Evolutionary conservation across 1,284 basidiomycete genomes (phyloP).

Genomic region (Leccinum laetum): DNA sequence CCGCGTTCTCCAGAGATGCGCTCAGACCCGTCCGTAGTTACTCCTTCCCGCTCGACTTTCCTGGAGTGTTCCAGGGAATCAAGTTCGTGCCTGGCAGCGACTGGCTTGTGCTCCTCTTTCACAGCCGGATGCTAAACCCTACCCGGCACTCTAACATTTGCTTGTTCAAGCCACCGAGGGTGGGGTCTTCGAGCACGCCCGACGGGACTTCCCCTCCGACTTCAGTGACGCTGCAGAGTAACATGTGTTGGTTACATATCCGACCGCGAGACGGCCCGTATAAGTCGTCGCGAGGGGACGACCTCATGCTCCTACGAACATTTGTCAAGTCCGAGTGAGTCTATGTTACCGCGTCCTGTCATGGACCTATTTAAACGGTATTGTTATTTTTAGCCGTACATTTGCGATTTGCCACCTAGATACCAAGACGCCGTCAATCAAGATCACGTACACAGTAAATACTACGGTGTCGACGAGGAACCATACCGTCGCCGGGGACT

Average conservation of each 20-base stretch:
- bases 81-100: constrained; percentile 30
- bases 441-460: constrained; percentile 28
- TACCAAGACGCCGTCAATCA: constrained; percentile 28
- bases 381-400: constrained; percentile 14
- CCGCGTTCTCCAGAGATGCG: constrained; percentile 17
- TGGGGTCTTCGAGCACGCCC: neutral
- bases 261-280: constrained; percentile 26
- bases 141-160: constrained; percentile 32
- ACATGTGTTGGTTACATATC: constrained; percentile 28
- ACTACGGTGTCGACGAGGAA: constrained; percentile 21
- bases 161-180: constrained; percentile 22
- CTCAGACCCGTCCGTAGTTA: constrained; percentile 22
- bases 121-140: constrained; percentile 32
- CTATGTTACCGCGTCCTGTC: neutral
- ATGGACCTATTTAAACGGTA: neutral
- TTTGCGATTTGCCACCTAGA: constrained; percentile 31
- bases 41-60: constrained; percentile 31
- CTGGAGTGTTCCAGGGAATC: constrained; percentile 32
- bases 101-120: constrained; percentile 32
- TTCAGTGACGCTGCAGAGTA: constrained; percentile 29
- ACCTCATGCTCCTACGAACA: constrained; percentile 29
- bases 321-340: constrained; percentile 29
- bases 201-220: neutral
- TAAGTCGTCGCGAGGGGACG: constrained; percentile 32
- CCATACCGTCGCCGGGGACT: constrained; percentile 29